These are phyloP conservation scores for Sugiyamaella castrensis DNA, from an alignment of 1,139 yeast species.

Conservation along the genomic window DNA sequence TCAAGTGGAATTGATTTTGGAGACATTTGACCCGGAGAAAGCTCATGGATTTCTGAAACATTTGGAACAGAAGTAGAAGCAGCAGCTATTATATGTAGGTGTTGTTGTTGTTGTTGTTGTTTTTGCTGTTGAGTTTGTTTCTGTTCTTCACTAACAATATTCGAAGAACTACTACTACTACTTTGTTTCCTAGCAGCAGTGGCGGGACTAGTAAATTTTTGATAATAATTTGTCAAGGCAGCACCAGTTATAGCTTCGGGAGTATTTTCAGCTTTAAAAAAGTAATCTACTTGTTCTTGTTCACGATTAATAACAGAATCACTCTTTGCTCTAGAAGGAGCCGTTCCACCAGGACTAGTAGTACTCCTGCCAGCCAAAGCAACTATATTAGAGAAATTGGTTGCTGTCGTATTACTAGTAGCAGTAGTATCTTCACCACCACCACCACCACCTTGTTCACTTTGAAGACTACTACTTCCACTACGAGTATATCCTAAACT, in stretches of 20 bases:
- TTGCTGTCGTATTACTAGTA: constrained; percentile 1
- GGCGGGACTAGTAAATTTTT: constrained; percentile 1
- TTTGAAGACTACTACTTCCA: too few species aligned
- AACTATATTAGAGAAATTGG: not conserved
- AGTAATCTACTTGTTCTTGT: not conserved
- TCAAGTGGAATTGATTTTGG: constrained; percentile 5
- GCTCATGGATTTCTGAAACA: too few species aligned
- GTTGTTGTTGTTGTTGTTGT: not conserved
- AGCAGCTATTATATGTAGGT: too few species aligned
- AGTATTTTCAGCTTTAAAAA: not conserved
- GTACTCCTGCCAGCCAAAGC: too few species aligned
- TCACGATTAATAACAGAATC: constrained; percentile 5
- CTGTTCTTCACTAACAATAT: too few species aligned
- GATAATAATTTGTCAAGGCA: constrained; percentile 6
- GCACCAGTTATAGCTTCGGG: constrained; percentile 7
- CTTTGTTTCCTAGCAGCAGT: constrained; percentile 2
- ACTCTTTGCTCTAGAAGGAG: constrained; percentile 5
- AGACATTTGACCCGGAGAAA: constrained; percentile 6
- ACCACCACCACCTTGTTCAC: too few species aligned
- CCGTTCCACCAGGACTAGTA: too few species aligned
- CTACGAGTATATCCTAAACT: constrained; percentile 7
- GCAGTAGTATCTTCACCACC: too few species aligned
- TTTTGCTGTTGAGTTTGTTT: too few species aligned
- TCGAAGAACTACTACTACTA: not conserved
- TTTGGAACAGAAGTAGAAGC: constrained; percentile 2